phyloP scores from a whole-genome alignment of 164 flowering plant species.

The Stephania japonica region DNA sequence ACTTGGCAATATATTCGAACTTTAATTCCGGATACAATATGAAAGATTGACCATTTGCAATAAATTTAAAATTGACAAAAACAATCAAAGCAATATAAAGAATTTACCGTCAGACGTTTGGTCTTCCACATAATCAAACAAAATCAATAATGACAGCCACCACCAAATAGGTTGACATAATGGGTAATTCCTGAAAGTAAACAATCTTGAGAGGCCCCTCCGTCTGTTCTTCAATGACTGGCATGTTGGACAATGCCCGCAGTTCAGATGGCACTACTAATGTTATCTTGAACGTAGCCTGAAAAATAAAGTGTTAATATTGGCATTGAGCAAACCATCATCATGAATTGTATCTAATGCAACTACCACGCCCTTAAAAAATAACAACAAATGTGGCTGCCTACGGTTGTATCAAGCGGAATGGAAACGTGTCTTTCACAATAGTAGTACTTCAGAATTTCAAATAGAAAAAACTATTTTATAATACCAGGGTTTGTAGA shows the following conservation, averaged over 20 bases:
- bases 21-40: constrained; percentile 46
- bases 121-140: constrained; percentile 89
- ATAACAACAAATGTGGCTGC: no score
- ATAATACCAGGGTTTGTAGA: no score
- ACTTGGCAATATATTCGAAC: constrained; percentile 87
- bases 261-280: constrained; percentile 73
- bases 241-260: constrained; percentile 91
- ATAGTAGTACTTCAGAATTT: no score
- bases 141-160: constrained; percentile 87
- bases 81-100: neutral
- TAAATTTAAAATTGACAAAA: neutral
- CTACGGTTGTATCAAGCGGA: no score
- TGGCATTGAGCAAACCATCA: neutral
- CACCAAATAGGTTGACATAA: constrained; percentile 97
- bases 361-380: neutral
- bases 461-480: no score
- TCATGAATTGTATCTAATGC: neutral
- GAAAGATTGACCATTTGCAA: neutral
- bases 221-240: constrained; percentile 58
- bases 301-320: constrained; percentile 5
- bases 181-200: constrained; percentile 72
- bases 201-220: constrained; percentile 61
- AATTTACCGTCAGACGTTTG: constrained; percentile 71
- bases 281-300: constrained; percentile 93
- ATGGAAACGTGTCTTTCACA: no score